Base-by-base conservation (phyloP, 371 early-diverging fungal species). In the Mucor circinelloides region DNA sequence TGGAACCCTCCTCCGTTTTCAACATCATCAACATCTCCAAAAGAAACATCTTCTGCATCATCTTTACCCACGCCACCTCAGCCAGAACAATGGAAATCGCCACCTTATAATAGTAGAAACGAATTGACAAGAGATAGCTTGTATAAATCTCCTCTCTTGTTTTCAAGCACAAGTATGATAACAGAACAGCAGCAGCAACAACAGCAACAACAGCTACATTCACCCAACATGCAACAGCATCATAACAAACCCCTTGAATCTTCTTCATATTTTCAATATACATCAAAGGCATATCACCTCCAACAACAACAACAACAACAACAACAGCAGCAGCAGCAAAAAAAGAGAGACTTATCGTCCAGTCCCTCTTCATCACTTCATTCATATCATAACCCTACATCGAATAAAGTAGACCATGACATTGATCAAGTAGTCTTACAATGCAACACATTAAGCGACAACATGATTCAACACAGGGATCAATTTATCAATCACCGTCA, bases 371-470 rank as follows among this genome's bases (percentile, higher is more conserved):
- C 28, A 40, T 40, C 48, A 25, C 55, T 52, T 38, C 21, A 50
- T 34, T 60, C 23, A 32, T 56, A 30, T 23, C 8, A 40, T 25
- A 34, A 17, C 28, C 6, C 36, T 27, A 54, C 30, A 12, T 42
- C 28, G 13, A 23, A 50, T 50, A 50, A 50, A 50, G 50, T 25
- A 12, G 50, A 50, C 12, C 50, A 50, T 19, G 50, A 50, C 9
- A 50, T 50, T 63, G 19, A 17, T 17, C 64, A 74, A 70, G 70
- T 77, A 32, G 67, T 75, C 34, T 66, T 60, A 42, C 76, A 76
- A 40, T 76, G 74, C 59, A 66, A 72, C 44, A 68, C 68, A 28
- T 46, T 79, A 25, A 68, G 71, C 28, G 74, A 79, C 40, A 79
- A 36, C 34, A 78, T 78, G 60, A 58, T 32, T 8, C 67, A 67